Percentiles rank a stretch among this genome's conserved stretches.
Evolutionary conservation across 345 rosid species (phyloP).

Genomic region (Heritiera littoralis): DNA sequence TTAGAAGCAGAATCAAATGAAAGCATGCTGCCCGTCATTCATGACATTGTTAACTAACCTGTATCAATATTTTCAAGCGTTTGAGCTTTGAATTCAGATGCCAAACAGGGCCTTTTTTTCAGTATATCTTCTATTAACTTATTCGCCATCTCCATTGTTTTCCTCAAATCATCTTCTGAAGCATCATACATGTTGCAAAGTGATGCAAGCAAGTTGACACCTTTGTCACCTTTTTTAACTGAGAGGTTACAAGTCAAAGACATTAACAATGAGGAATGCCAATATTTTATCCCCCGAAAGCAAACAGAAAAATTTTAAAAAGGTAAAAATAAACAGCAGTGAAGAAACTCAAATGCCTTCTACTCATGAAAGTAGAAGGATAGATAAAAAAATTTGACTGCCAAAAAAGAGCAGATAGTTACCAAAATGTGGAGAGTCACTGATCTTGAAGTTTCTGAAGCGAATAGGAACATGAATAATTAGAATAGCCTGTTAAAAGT

Average conservation of each 20-base stretch:
- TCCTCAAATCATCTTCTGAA: slow-evolving; percentile 77
- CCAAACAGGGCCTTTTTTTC: slow-evolving; percentile 60
- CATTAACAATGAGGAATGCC: slow-evolving; percentile 14
- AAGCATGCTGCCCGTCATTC: background rate
- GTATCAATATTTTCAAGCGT: slow-evolving; percentile 61
- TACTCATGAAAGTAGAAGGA: background rate
- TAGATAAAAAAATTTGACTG: background rate
- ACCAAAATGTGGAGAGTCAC: slow-evolving; percentile 70
- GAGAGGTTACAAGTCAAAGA: slow-evolving; percentile 28
- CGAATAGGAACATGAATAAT: slow-evolving; percentile 76
- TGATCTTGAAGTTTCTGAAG: slow-evolving; percentile 70
- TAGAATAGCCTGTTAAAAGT: slow-evolving; percentile 71
- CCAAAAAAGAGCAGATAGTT: slow-evolving; percentile 20
- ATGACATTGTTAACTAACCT: slow-evolving; percentile 41
- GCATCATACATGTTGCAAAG: slow-evolving; percentile 76
- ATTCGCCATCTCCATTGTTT: slow-evolving; percentile 66
- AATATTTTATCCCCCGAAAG: background rate
- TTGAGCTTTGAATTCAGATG: slow-evolving; percentile 61
- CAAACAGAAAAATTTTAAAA: slow-evolving; percentile 9
- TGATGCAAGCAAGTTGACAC: slow-evolving; percentile 76
- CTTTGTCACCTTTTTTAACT: slow-evolving; percentile 75
- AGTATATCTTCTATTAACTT: slow-evolving; percentile 58
- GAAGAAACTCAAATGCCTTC: background rate
- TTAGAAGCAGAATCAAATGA: slow-evolving; percentile 20
- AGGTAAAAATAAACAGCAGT: slow-evolving; percentile 2